Percentiles rank a stretch among this genome's conserved stretches.
Evolutionary conservation across 257 asterid genomes (phyloP).

Genomic region (Jacaranda mimosifolia): DNA sequence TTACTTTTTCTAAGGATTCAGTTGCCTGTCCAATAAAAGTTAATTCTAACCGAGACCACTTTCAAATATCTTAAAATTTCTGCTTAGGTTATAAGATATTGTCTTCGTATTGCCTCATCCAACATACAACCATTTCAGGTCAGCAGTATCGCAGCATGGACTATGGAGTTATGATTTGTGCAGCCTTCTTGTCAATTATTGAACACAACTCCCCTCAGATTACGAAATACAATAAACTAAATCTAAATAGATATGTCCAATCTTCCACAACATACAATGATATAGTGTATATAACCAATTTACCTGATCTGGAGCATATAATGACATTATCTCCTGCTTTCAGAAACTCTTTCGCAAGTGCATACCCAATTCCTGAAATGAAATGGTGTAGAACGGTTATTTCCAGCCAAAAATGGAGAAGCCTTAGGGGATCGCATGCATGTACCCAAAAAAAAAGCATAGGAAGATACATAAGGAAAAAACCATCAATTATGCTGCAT

Average conservation of each 20-base stretch:
- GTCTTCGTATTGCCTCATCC: not conserved
- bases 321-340: conserved; percentile 91
- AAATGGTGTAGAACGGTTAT: conserved; percentile 21
- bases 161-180: not conserved
- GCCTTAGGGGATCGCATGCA: not conserved
- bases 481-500: not conserved
- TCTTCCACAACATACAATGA: not conserved
- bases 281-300: conserved; percentile 9
- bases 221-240: not conserved
- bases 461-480: not conserved
- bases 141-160: not conserved
- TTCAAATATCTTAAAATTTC: not conserved
- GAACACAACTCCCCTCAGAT: not conserved
- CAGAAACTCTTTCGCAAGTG: conserved; percentile 90
- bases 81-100: too few species aligned
- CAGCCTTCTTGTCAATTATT: not conserved
- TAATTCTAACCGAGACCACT: not conserved
- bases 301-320: conserved; percentile 93
- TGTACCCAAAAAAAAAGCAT: not conserved
- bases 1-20: not conserved
- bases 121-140: not conserved
- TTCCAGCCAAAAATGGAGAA: conserved; percentile 5
- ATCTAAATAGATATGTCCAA: conserved; percentile 12
- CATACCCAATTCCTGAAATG: conserved; percentile 88
- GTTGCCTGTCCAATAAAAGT: not conserved